Evolutionary conservation across 2,329 filamentous ascomycete species (phyloP), one percentile per base, ranked within the genome.

Genomic region (Monilinia aucupariae): DNA sequence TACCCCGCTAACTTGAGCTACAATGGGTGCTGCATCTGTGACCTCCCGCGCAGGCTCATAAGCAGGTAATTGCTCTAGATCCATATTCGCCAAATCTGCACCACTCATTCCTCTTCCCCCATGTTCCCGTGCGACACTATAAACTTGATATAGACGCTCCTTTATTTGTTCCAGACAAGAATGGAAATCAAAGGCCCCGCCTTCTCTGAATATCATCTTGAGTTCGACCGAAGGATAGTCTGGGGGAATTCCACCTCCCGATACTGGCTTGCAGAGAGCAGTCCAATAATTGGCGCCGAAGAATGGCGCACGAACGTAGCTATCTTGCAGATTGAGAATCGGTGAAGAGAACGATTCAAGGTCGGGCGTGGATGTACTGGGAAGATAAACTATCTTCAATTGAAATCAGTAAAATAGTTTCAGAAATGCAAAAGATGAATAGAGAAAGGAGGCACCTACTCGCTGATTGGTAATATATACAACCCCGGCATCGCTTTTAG

Each of bases 281-380:
- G 86, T 86, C 92, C 92, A 97, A 68, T 90, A 88, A 80, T 96
- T 97, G 5, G 91, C 88, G 25, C 93, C 92, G 75, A 96, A 96
- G 81, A 92, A 96, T 41, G 93, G 92, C 3, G 92, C 90, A 39
- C 88, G 86, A 65, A 96, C 89, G 72, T 90, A 90, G 8, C 89
- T 89, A 76, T 97, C 93, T 75, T 90, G 85, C 51, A 96, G 84
- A 74, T 93, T 92, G 67, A 96, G 83, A 65, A 97, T 89, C 48
- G 92, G 92, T 0, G 89, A 87, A 49, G 91, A 91, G 76, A 97
- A 97, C 56, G 92, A 96, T 74, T 93, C 87, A 73, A 97, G 74
- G 32, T 70, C 77, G 61, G 81, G 78, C 22, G 87, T 89, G 5
- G 87, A 82, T 63, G 85, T 82, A 60, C 85, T 79, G 22, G 93